Evolutionary conservation across 2,329 filamentous ascomycete genomes (phyloP).

Genomic region (Sclerotinia trifoliorum): DNA sequence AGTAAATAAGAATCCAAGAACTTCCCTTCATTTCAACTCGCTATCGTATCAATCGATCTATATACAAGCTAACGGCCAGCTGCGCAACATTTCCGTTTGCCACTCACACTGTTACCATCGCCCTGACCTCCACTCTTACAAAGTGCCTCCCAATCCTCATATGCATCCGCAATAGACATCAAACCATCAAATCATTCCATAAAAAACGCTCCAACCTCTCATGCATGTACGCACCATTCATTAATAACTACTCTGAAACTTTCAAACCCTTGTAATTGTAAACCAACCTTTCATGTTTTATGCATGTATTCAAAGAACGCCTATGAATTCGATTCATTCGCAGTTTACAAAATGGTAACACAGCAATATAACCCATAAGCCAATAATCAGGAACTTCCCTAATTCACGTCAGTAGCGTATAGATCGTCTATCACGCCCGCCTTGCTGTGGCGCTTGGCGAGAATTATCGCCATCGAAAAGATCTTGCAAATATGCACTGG

Average conservation of each 20-base stretch:
- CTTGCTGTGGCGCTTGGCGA: background rate
- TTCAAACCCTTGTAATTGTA: background rate
- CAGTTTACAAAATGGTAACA: background rate
- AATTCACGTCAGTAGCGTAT: background rate
- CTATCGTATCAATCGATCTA: conserved; percentile 11
- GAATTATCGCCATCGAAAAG: conserved; percentile 63
- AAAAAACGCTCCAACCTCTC: background rate
- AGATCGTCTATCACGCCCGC: conserved; percentile 9
- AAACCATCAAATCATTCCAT: background rate
- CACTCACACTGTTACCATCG: background rate
- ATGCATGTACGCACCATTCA: background rate
- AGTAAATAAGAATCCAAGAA: background rate
- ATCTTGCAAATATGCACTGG: conserved; percentile 88
- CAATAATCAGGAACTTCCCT: background rate
- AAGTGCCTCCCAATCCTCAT: background rate
- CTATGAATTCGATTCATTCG: conserved; percentile 6
- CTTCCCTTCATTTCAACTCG: conserved; percentile 2
- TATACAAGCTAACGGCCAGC: conserved; percentile 3
- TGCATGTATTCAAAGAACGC: conserved; percentile 10
- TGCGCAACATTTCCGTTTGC: background rate
- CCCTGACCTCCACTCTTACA: background rate
- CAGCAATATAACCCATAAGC: background rate
- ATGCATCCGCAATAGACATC: background rate
- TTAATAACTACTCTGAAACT: conserved; percentile 9
- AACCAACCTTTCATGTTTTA: conserved; percentile 9